Conservation (phyloP, 1,284 basidiomycete species). For the Trichosporon ovoides region DNA sequence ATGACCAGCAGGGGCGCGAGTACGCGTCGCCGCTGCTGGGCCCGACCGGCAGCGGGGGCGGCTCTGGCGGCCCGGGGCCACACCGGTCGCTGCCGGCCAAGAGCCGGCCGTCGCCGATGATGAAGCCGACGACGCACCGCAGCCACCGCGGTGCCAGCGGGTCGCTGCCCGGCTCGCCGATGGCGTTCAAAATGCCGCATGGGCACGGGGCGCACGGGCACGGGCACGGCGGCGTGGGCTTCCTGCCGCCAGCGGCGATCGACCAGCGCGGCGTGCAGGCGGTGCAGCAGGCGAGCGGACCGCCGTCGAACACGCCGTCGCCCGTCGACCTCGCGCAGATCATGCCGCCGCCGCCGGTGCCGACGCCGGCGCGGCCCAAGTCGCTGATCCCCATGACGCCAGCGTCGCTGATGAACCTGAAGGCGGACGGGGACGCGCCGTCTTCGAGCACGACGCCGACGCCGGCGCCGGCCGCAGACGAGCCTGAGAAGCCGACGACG, state of each 20-base stretch:
- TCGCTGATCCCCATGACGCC: slow-evolving; percentile 73
- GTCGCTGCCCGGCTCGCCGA: slow-evolving; percentile 30
- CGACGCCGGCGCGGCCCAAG: slow-evolving; percentile 24
- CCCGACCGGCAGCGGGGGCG: slow-evolving; percentile 9
- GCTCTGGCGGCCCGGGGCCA: slow-evolving; percentile 32
- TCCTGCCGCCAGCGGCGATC: slow-evolving; percentile 39
- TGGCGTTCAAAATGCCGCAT: slow-evolving; percentile 22
- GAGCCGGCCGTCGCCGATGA: slow-evolving; percentile 46
- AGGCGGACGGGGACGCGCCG: slow-evolving; percentile 10
- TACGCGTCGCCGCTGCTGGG: slow-evolving; percentile 15
- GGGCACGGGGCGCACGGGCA: slow-evolving; percentile 5
- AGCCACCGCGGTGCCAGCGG: slow-evolving; percentile 22
- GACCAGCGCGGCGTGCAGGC: slow-evolving; percentile 31
- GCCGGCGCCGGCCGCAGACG: neutral
- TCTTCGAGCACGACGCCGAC: neutral
- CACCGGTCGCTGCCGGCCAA: slow-evolving; percentile 40
- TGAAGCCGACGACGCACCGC: slow-evolving; percentile 44
- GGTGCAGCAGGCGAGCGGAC: slow-evolving; percentile 14
- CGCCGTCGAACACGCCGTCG: slow-evolving; percentile 57
- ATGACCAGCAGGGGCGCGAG: slow-evolving; percentile 16
- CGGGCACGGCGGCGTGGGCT: slow-evolving; percentile 20
- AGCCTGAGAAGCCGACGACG: slow-evolving; percentile 1
- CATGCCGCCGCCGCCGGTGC: slow-evolving; percentile 58
- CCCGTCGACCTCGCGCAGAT: slow-evolving; percentile 64
- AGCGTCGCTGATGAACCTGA: slow-evolving; percentile 77